Conservation (phyloP, 2,329 filamentous ascomycete genomes). For the Aspergillus pseudoglaucus region DNA sequence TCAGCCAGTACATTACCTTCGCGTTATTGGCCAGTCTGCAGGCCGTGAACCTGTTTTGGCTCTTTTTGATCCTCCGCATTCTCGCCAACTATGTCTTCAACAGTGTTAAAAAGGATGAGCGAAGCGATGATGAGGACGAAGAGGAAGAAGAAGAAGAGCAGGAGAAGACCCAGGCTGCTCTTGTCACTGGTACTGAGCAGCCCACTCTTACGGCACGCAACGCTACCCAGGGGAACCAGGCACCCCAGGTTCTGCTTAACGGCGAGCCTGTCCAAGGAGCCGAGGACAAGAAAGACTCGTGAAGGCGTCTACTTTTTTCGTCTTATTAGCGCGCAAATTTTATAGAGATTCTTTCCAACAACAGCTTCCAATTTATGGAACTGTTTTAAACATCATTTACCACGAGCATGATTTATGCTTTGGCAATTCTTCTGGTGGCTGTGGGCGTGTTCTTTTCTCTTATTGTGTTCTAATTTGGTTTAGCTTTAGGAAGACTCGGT, state of each 20-base stretch:
- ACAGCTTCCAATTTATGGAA: neutral
- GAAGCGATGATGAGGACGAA: conserved; percentile 42
- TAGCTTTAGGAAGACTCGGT: neutral
- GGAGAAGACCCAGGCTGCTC: conserved; percentile 17
- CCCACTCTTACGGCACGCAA: conserved; percentile 10
- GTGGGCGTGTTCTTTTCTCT: neutral
- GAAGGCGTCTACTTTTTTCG: neutral
- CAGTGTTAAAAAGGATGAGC: conserved; percentile 35
- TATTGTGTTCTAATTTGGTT: neutral
- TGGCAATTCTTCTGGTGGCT: neutral
- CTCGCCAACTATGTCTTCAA: conserved; percentile 37
- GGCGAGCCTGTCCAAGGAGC: conserved; percentile 28
- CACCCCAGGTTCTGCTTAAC: conserved; percentile 34
- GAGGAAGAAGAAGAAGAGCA: conserved; percentile 29
- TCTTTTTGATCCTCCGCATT: conserved; percentile 41
- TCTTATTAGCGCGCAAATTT: conserved; percentile 9
- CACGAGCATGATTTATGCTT: neutral
- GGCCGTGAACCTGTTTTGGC: conserved; percentile 42
- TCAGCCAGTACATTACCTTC: conserved; percentile 43
- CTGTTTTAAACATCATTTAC: too few species aligned
- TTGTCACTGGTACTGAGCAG: conserved; percentile 21
- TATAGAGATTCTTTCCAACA: neutral
- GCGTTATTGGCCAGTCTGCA: conserved; percentile 39
- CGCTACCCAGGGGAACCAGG: conserved; percentile 23
- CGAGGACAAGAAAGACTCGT: conserved; percentile 19